Conservation (phyloP, 257 asterid genomes). For the Petunia axillaris region DNA sequence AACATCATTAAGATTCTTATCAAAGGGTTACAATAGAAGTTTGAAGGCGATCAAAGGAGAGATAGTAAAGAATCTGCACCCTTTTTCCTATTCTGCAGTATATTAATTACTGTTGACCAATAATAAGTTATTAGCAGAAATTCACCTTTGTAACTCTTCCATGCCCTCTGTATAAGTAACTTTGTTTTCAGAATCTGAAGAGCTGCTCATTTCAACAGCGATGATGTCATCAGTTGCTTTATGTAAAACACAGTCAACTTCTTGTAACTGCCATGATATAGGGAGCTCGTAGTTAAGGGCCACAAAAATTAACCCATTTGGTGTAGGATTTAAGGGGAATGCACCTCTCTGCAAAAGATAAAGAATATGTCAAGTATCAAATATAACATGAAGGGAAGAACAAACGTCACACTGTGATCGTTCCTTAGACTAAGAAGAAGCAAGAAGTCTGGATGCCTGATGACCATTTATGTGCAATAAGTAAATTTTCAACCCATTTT, state of each 20-base stretch:
- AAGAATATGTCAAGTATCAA: constrained; percentile 4
- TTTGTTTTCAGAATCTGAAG: constrained; percentile 49
- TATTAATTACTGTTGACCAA: not conserved
- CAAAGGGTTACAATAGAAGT: not conserved
- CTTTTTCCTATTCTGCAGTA: not conserved
- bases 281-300: constrained; percentile 75
- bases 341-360: constrained; percentile 88
- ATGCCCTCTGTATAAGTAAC: constrained; percentile 64
- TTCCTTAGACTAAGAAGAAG: not conserved
- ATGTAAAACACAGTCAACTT: constrained; percentile 82
- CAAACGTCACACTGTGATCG: not conserved
- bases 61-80: not conserved
- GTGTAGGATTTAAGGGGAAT: constrained; percentile 77
- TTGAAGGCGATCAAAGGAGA: not conserved
- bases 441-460: constrained; percentile 8
- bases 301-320: constrained; percentile 77
- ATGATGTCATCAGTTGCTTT: constrained; percentile 97
- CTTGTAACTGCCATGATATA: constrained; percentile 70
- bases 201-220: constrained; percentile 67
- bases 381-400: not conserved
- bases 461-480: not conserved
- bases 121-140: constrained; percentile 1
- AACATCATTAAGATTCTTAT: not conserved
- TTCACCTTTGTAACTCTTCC: constrained; percentile 80
- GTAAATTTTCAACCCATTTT: constrained; percentile 12